phyloP scores from a whole-genome alignment of 2,329 filamentous ascomycete species.

The Alternaria sp. region DNA sequence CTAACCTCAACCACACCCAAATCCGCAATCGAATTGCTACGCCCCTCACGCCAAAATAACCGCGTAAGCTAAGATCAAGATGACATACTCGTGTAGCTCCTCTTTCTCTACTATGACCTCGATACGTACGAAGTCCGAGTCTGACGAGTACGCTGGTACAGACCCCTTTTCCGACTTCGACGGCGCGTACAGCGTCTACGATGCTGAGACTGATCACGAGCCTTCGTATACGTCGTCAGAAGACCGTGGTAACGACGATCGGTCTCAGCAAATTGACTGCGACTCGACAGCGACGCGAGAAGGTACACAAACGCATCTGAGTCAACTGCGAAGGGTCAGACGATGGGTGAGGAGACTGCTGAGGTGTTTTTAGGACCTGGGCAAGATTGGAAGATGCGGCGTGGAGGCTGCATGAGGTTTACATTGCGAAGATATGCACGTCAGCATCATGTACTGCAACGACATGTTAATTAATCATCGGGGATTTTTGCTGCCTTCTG shows the following conservation, averaged over 20 bases:
- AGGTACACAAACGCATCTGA: not conserved
- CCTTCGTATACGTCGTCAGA: too few relatives aligned
- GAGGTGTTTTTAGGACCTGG: not conserved
- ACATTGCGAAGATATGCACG: not conserved
- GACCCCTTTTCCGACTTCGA: constrained; percentile 12
- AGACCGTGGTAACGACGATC: not conserved
- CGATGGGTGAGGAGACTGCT: constrained; percentile 3
- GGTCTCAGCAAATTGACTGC: not conserved
- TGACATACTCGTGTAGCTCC: constrained; percentile 7
- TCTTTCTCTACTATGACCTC: constrained; percentile 14
- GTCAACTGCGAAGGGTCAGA: not conserved
- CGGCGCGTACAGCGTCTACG: not conserved
- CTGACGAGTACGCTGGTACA: not conserved
- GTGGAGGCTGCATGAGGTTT: not conserved
- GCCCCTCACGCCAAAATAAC: not conserved
- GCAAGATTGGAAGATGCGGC: not conserved
- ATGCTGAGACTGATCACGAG: too few relatives aligned
- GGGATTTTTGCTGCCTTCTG: not conserved
- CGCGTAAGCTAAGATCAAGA: not conserved
- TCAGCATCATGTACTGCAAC: not conserved
- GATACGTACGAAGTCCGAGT: constrained; percentile 1
- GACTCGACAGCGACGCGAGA: not conserved
- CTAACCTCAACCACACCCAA: not conserved
- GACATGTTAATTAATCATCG: constrained; percentile 1
- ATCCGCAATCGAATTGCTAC: not conserved